Evolutionary conservation across 306 rosid species (phyloP).

Genomic region (Phaseolus lunatus): DNA sequence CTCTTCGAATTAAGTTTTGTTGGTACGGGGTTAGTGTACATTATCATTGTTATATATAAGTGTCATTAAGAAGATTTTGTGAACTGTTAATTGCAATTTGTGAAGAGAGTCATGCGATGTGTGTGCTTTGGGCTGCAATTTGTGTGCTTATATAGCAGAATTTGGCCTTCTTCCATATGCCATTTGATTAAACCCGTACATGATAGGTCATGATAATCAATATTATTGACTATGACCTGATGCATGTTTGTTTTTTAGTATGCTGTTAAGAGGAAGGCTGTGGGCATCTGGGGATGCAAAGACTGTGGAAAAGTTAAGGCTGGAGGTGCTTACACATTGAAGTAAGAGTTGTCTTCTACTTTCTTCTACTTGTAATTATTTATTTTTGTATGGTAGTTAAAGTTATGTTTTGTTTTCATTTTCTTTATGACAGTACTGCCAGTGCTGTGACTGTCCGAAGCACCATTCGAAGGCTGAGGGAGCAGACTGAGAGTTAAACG

Average conservation of each 20-base stretch:
- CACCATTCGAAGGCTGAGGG: slow-evolving; percentile 83
- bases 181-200: no score
- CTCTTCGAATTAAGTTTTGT: no score
- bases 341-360: slow-evolving; percentile 48
- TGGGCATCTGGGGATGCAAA: slow-evolving; percentile 89
- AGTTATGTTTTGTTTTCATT: slow-evolving; percentile 18
- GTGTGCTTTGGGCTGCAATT: no score
- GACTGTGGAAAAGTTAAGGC: slow-evolving; percentile 90
- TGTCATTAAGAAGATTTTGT: no score
- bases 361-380: background rate
- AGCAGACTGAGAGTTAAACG: slow-evolving; percentile 73
- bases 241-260: slow-evolving; percentile 48
- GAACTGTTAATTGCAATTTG: no score
- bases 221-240: background rate
- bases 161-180: no score
- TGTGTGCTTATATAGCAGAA: no score
- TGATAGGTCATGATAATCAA: no score
- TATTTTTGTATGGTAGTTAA: background rate
- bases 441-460: slow-evolving; percentile 80
- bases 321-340: slow-evolving; percentile 86
- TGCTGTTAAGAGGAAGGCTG: slow-evolving; percentile 84
- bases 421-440: slow-evolving; percentile 63
- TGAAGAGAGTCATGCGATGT: no score
- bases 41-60: no score
- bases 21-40: background rate